Percentiles rank a stretch among this genome's conserved stretches.
phyloP scores from a whole-genome alignment of 805 yeast genomes.

The Clavispora fructus region DNA sequence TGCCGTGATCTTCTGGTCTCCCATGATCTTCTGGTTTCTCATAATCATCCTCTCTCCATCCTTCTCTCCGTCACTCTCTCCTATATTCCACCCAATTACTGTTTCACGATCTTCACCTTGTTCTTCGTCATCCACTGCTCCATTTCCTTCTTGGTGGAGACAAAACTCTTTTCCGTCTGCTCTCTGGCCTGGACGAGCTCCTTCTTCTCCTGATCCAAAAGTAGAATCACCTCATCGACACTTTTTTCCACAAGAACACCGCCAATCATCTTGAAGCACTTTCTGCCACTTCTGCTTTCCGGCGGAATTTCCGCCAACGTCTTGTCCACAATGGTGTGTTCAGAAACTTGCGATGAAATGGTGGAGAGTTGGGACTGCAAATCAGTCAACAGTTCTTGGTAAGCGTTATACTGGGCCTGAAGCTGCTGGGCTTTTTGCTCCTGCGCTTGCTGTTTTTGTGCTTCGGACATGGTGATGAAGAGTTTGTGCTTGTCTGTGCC shows the following conservation, averaged over 20 bases:
- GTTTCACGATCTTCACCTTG: constrained; percentile 38
- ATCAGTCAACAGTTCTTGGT: constrained; percentile 34
- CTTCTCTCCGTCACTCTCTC: too few relatives aligned
- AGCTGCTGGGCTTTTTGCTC: constrained; percentile 36
- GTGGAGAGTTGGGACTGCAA: constrained; percentile 34
- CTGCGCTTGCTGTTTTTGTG: constrained; percentile 14
- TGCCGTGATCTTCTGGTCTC: too few relatives aligned
- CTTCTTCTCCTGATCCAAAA: constrained; percentile 47
- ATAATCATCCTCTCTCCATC: too few relatives aligned
- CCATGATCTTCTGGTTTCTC: too few relatives aligned
- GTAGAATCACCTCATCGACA: constrained; percentile 69
- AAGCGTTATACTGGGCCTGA: constrained; percentile 37
- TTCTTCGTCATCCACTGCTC: constrained; percentile 38
- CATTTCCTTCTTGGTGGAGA: constrained; percentile 25
- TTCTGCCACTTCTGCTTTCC: constrained; percentile 45
- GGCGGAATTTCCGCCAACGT: constrained; percentile 33
- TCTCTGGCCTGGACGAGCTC: constrained; percentile 16
- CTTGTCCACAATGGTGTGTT: constrained; percentile 37
- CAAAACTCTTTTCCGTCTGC: constrained; percentile 22
- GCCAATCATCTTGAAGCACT: constrained; percentile 90
- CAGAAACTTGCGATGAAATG: constrained; percentile 33
- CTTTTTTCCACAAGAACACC: constrained; percentile 83
- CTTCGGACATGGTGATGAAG: constrained; percentile 8
- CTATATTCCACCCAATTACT: constrained; percentile 2
- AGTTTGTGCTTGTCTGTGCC: too few relatives aligned